Evolutionary conservation across 345 rosid species (phyloP), one percentile per base, ranked within the genome.

Genomic region (Eucalyptus regnans): DNA sequence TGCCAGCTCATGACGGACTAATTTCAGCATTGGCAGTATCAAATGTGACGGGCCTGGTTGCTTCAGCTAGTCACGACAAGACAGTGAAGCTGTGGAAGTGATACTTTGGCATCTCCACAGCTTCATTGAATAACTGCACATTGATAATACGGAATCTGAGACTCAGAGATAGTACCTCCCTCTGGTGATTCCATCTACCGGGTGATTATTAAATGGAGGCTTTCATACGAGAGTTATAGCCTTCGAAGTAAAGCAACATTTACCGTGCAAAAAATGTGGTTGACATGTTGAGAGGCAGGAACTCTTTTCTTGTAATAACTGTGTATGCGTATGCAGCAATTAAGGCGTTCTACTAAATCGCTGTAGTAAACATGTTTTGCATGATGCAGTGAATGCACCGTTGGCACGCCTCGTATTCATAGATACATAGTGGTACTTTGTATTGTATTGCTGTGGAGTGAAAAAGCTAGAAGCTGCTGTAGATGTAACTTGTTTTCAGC

Each of bases 41-140:
- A 37, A 92, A 95, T 7, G 94, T 90, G 87, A 93, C 97, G 2
- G 98, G 99, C 79, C 88, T 94, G 92, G 95, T 98, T 87, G 99
- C 99, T 79, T 98, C 99, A 31, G 99, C 99, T 7, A 96, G 99
- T 92, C 99, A 98, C 14, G 99, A 98, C 91, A 96, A 95, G 94
- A 89, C 88, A 83, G 96, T 98, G 89, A 98, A 98, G 94, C 93
- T 98, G 60, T 98, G 99, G 99, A 98, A 96, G 91, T 96, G 91
- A 93, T n/a, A 51, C 64, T 49, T 76, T 41, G 64, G 83, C 83
- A 76, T 76, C 48, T 76, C 83, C 48, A 76, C 9, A 9, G 81
- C 12, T 27, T 71, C 8, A 8, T 37, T 18, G 12, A 5, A 20
- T 71, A 22, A 11, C 44, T 2, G 27, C 46, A 18, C 25, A 71